Percentiles rank a stretch among this genome's conserved stretches.
phyloP scores from a whole-genome alignment of 1,139 yeast genomes.

The Keqinozyma sinolaborantium region DNA sequence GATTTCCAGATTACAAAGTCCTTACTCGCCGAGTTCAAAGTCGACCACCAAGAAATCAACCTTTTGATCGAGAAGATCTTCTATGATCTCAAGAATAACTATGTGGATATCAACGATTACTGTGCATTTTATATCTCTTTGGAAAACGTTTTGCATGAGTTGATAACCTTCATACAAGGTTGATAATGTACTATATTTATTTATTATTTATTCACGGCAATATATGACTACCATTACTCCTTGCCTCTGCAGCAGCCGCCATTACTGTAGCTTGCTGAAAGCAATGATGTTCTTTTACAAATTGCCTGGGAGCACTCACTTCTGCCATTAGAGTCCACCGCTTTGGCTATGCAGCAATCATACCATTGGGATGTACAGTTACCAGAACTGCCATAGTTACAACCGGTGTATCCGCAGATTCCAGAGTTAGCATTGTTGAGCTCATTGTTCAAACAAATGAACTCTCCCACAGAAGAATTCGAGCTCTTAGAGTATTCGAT shows the following conservation, averaged over 20 bases:
- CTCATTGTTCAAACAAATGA: background rate
- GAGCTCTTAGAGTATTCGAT: too few species aligned
- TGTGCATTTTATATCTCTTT: slow-evolving; percentile 43
- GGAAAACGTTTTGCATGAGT: slow-evolving; percentile 38
- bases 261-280: background rate
- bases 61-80: slow-evolving; percentile 37
- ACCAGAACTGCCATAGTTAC: too few species aligned
- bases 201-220: too few species aligned
- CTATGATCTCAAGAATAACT: slow-evolving; percentile 42
- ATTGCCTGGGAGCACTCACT: background rate
- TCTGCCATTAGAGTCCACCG: too few species aligned
- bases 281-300: background rate
- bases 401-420: background rate
- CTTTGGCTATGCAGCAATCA: too few species aligned
- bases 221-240: background rate
- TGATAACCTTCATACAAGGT: slow-evolving; percentile 31
- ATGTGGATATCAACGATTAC: slow-evolving; percentile 44
- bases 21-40: slow-evolving; percentile 5
- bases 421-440: background rate
- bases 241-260: background rate
- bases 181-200: slow-evolving; percentile 1
- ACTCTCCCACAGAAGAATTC: too few species aligned
- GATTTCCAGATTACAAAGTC: slow-evolving; percentile 9
- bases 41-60: slow-evolving; percentile 20
- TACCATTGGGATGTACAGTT: too few species aligned